Base-by-base conservation (phyloP, 768 basidiomycete genomes). In the Sarcomyxa edulis region DNA sequence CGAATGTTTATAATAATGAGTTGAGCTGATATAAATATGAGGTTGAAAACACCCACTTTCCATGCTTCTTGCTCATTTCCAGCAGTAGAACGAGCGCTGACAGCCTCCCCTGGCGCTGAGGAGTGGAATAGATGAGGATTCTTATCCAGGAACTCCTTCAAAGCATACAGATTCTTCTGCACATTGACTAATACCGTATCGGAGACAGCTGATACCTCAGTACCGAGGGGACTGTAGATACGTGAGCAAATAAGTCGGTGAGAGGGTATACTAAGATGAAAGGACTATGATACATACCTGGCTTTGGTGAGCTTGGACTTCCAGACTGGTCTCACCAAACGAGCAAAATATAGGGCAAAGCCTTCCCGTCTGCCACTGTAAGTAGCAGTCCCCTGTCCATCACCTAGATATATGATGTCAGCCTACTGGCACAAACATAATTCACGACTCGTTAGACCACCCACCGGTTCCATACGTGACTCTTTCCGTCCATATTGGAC, bases 301-400 rank as follows among this genome's bases (percentile, higher is more conserved):
- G 68, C 47, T 38, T 65, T 71, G 2, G 84, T 88, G 37, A 99
- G 62, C 50, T 82, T 89, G 35, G 74, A 67, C 49, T 81, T 85
- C 95, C 96, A 97, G 44, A 96, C 69, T 1, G 91, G 87, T 22
- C 91, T 68, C 15, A 96, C 65, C 18, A 96, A 69, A 30, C 96
- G 74, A 6, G 90, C 77, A 55, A 98, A 80, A 56, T 92, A 93
- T 20, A 95, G 59, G 0, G 84, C 84, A 33, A 98, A 71, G 2
- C 90, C 94, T 62, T 96, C 90, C 43, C 92, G 74, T 40, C 92
- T 74, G 21, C 92, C 87, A 47, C 89, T 92, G 59, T 86, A 96
- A 39, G 79, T 76, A 3, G 84, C 78, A 32, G 74, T 83, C 11
- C 86, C 84, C 35, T 80, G 76, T 49, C 68, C 75, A 46, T 85